phyloP scores from a whole-genome alignment of 2,329 filamentous ascomycete species.

The Atkinsonella hypoxylon region DNA sequence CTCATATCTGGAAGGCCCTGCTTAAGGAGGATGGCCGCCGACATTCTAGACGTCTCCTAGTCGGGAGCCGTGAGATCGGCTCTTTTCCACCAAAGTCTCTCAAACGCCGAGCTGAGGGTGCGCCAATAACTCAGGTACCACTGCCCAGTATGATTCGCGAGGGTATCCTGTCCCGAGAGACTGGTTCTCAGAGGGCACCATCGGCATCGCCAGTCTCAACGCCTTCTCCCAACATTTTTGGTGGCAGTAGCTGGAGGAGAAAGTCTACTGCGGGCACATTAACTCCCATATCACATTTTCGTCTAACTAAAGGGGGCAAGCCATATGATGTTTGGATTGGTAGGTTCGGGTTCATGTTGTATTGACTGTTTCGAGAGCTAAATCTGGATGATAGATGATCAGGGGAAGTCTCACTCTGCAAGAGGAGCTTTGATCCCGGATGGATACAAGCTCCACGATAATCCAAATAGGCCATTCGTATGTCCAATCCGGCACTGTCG shows the following conservation, averaged over 20 bases:
- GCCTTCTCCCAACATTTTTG: background rate
- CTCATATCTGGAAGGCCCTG: background rate
- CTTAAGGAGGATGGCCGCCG: background rate
- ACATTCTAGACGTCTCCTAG: background rate
- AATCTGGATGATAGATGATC: background rate
- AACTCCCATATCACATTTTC: background rate
- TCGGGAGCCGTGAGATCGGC: background rate
- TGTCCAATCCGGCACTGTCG: constrained; percentile 28
- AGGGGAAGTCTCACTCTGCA: background rate
- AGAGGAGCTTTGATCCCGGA: constrained; percentile 22
- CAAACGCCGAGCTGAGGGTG: background rate
- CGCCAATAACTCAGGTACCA: background rate
- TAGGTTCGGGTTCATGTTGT: background rate
- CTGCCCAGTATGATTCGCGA: background rate
- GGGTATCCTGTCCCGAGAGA: background rate
- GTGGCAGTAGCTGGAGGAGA: background rate
- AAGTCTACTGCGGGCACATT: too few relatives aligned
- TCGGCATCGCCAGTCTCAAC: background rate
- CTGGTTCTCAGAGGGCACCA: background rate
- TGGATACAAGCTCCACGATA: constrained; percentile 17
- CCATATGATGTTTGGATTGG: constrained; percentile 1
- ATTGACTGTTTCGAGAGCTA: background rate
- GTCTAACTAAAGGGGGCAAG: constrained; percentile 1
- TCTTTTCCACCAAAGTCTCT: background rate
- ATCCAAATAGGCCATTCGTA: constrained; percentile 16